A percentile compares a stretch with the other conserved stretches of the same genome.
Evolutionary conservation across 2,329 filamentous ascomycete species (phyloP).

Genomic region (Hypoxylon sp.): DNA sequence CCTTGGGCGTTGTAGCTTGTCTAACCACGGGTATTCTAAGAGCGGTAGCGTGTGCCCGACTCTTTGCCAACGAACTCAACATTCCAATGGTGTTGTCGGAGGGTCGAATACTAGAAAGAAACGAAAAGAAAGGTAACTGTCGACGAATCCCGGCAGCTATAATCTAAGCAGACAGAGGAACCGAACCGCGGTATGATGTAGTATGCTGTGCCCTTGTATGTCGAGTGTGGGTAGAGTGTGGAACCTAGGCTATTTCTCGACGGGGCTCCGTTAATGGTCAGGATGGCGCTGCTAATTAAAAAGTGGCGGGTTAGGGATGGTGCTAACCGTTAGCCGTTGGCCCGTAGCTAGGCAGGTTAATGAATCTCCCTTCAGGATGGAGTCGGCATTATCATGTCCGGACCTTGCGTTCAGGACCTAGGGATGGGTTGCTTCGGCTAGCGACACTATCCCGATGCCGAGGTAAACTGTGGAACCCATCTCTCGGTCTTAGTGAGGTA

Average conservation of each 20-base stretch:
- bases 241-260: slow-evolving; percentile 40
- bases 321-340: slow-evolving; percentile 33
- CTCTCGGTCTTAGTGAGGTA: slow-evolving; percentile 15
- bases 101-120: slow-evolving; percentile 28
- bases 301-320: background rate
- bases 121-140: slow-evolving; percentile 34
- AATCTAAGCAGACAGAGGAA: background rate
- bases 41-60: slow-evolving; percentile 54
- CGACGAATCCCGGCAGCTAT: slow-evolving; percentile 29
- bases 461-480: slow-evolving; percentile 44
- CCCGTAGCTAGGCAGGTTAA: slow-evolving; percentile 13
- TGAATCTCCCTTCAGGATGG: slow-evolving; percentile 7
- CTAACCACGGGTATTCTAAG: slow-evolving; percentile 50
- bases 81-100: slow-evolving; percentile 49
- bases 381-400: slow-evolving; percentile 31
- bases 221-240: slow-evolving; percentile 16
- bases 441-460: slow-evolving; percentile 47
- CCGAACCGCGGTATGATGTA: slow-evolving; percentile 40
- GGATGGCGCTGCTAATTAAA: slow-evolving; percentile 5
- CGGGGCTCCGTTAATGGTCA: slow-evolving; percentile 22
- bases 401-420: slow-evolving; percentile 17
- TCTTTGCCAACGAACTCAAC: slow-evolving; percentile 55
- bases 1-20: slow-evolving; percentile 47
- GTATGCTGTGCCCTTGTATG: slow-evolving; percentile 20
- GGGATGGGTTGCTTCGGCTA: slow-evolving; percentile 37